Percentiles rank a stretch among this genome's conserved stretches.
These are phyloP conservation scores for Ceratobasidium theobromae DNA, from an alignment of 1,284 basidiomycete species.

Conservation along the genomic window DNA sequence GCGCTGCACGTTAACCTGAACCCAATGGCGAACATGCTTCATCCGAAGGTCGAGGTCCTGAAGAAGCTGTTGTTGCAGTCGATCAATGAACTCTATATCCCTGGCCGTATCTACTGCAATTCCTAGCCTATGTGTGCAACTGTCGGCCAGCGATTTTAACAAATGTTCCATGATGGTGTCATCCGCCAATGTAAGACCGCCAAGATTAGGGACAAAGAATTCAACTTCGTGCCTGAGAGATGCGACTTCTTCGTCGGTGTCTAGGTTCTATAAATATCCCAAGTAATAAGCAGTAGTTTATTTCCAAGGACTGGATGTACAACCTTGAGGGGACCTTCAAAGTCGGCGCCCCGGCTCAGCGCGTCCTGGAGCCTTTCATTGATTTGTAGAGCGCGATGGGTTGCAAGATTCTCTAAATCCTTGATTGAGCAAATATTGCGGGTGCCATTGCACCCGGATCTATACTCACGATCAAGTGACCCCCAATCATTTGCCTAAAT, in stretches of 20 bases:
- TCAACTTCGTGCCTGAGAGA: not conserved
- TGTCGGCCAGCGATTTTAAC: too few species aligned
- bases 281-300: not conserved
- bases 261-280: slow-evolving; percentile 2
- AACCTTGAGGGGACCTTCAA: slow-evolving; percentile 3
- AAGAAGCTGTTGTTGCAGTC: slow-evolving; percentile 1
- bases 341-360: not conserved
- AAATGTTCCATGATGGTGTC: slow-evolving; percentile 47
- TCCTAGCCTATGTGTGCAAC: too few species aligned
- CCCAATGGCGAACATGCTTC: slow-evolving; percentile 30
- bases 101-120: not conserved
- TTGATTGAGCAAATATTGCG: not conserved
- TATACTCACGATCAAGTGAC: slow-evolving; percentile 33
- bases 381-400: slow-evolving; percentile 27
- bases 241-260: slow-evolving; percentile 25
- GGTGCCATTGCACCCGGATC: not conserved
- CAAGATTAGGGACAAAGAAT: slow-evolving; percentile 43
- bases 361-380: not conserved
- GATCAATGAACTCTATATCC: slow-evolving; percentile 1
- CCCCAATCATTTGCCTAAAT: slow-evolving; percentile 21
- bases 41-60: slow-evolving; percentile 13
- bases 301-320: not conserved
- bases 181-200: slow-evolving; percentile 44
- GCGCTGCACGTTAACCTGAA: slow-evolving; percentile 30
- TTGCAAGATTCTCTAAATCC: slow-evolving; percentile 31